These are phyloP conservation scores for Solanum rostratum DNA, from an alignment of 257 asterid genomes.

Conservation along the genomic window DNA sequence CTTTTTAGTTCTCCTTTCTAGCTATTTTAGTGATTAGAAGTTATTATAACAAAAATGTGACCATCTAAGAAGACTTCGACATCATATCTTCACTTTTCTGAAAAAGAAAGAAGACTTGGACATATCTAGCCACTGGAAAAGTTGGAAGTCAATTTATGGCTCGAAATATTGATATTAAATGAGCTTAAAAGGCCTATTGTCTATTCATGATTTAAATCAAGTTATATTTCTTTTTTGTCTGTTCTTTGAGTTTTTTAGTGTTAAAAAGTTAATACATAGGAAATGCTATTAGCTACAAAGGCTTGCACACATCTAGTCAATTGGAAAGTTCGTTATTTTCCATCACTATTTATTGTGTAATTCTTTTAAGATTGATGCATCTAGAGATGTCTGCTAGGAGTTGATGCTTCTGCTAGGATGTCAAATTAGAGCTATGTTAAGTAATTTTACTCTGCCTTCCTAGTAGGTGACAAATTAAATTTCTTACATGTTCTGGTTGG, in stretches of 20 bases:
- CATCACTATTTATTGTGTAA: background rate
- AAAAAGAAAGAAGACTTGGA: background rate
- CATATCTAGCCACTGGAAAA: background rate
- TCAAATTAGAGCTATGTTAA: background rate
- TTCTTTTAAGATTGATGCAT: background rate
- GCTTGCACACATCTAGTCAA: background rate
- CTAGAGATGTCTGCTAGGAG: background rate
- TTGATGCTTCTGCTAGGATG: background rate
- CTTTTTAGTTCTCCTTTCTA: background rate
- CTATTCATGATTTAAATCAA: background rate
- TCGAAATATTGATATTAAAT: background rate
- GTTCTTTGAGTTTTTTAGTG: background rate
- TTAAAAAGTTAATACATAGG: background rate
- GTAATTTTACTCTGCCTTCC: background rate
- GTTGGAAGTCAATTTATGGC: background rate
- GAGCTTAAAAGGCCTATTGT: slow-evolving; percentile 15
- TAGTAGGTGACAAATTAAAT: background rate
- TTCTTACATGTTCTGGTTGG: background rate
- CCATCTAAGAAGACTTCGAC: background rate
- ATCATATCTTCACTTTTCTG: background rate
- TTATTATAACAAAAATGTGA: background rate
- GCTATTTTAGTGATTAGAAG: background rate
- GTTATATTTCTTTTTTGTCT: background rate
- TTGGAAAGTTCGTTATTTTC: background rate
- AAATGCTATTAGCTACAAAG: background rate